Base-by-base conservation (phyloP, 768 basidiomycete genomes). In the Leccinum subgranulosum region DNA sequence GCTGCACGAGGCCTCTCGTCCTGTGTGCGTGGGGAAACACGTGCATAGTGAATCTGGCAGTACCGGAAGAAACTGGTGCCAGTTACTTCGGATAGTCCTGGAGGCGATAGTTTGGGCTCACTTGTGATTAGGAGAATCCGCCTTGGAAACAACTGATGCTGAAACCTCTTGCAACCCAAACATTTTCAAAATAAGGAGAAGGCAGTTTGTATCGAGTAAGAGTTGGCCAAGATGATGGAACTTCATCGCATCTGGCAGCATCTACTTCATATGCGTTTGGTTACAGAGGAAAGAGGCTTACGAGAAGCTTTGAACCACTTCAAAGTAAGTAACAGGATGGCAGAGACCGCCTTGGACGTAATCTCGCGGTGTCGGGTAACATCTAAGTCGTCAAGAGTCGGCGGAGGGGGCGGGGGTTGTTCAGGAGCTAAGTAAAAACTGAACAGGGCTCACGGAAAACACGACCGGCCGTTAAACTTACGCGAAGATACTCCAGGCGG, bases 221-320 rank as follows among this genome's bases (percentile, higher is more conserved):
- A 93, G 84, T 71, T 96, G 94, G n/a, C 94, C 94, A 23, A 99
- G 80, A 71, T 98, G 94, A 72, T 99, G 95, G 69, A 97, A 98
- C 70, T 99, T 98, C 90, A 99, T 95, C 19, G 89, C 86, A 74
- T 98, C 96, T 98, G 63, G 15, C 27, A 53, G 41, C n/a, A 55
- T 39, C 36, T 51, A 27, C 23, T 41, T 47, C 53, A 29, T 60
- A 21, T 31, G 1, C 46, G 51, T 17, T 19, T 28, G 7, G 8
- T 17, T 48, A 27, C 48, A 55, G 23, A 27, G 46, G 21, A 17
- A 41, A 51, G 49, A 49, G 10, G 81, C 94, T 72, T 64, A 98
- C 96, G 97, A 51, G 96, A 98, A 23, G 90, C 91, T 74, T 98
- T 98, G 80, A 98, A 96, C 97, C 97, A 99, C 71, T 98, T 97